These are phyloP conservation scores for Alternaria novae-zelandiae DNA, from an alignment of 2,329 filamentous ascomycete species.

Conservation along the genomic window DNA sequence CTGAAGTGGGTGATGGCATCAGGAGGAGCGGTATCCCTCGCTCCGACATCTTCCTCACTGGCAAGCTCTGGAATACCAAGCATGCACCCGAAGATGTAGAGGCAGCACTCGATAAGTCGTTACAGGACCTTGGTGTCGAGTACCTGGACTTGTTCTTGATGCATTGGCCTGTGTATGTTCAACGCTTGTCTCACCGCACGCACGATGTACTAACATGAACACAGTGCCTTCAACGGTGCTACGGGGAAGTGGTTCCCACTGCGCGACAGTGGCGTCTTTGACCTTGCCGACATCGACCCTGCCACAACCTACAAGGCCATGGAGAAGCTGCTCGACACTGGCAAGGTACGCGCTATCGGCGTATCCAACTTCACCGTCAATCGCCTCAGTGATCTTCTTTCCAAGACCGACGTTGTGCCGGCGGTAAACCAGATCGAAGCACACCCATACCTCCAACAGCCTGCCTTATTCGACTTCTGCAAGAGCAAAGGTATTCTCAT, in stretches of 20 bases:
- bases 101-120: constrained; percentile 63
- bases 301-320: constrained; percentile 76
- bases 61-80: constrained; percentile 80
- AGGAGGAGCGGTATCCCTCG: constrained; percentile 67
- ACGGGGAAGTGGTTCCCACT: constrained; percentile 44
- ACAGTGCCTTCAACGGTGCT: constrained; percentile 25
- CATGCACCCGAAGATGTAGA: constrained; percentile 68
- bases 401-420: constrained; percentile 65
- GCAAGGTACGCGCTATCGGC: constrained; percentile 78
- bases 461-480: constrained; percentile 69
- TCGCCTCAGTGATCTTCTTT: constrained; percentile 73
- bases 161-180: constrained; percentile 61
- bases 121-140: constrained; percentile 66
- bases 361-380: constrained; percentile 83
- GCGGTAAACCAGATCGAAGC: constrained; percentile 82
- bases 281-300: constrained; percentile 77
- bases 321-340: constrained; percentile 69
- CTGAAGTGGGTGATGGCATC: constrained; percentile 74
- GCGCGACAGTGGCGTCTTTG: constrained; percentile 66
- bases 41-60: constrained; percentile 73
- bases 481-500: constrained; percentile 72
- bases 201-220: not conserved
- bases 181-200: too few species aligned
- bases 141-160: constrained; percentile 74
- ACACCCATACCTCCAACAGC: constrained; percentile 59